phyloP scores from a whole-genome alignment of 768 basidiomycete species.

The Austroboletus festivus region DNA sequence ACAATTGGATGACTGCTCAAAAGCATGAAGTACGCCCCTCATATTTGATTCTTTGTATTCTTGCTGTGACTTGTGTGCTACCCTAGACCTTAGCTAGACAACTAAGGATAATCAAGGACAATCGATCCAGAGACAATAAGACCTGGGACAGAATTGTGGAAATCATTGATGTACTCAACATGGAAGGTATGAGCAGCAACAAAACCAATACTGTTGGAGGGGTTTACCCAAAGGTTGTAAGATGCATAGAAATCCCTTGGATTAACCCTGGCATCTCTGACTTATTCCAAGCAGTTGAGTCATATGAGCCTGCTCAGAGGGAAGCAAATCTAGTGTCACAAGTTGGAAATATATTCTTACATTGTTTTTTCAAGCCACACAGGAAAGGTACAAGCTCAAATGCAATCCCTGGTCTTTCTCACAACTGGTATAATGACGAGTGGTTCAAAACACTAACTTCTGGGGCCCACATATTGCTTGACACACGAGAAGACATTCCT shows the following conservation, averaged over 20 bases:
- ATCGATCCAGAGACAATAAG: neutral
- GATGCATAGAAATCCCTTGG: neutral
- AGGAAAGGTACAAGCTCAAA: neutral
- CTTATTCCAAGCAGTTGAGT: neutral
- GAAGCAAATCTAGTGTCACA: neutral
- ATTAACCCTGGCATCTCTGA: neutral
- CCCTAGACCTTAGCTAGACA: neutral
- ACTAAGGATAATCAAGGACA: neutral
- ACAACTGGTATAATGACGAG: conserved; percentile 3
- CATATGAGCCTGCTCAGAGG: neutral
- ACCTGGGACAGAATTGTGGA: neutral
- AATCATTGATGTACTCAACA: neutral
- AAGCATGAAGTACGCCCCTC: conserved; percentile 1
- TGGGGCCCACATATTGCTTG: neutral
- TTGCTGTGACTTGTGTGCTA: neutral
- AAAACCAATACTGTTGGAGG: neutral
- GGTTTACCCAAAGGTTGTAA: neutral
- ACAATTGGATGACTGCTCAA: neutral
- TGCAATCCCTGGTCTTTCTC: neutral
- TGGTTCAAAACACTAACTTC: neutral
- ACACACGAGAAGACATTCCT: neutral
- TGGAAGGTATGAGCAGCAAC: too few relatives aligned
- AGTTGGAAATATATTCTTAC: neutral
- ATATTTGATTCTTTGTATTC: too few relatives aligned
- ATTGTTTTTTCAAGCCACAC: neutral